Evolutionary conservation across 768 basidiomycete genomes (phyloP).

Genomic region (Tulasnella sp.): DNA sequence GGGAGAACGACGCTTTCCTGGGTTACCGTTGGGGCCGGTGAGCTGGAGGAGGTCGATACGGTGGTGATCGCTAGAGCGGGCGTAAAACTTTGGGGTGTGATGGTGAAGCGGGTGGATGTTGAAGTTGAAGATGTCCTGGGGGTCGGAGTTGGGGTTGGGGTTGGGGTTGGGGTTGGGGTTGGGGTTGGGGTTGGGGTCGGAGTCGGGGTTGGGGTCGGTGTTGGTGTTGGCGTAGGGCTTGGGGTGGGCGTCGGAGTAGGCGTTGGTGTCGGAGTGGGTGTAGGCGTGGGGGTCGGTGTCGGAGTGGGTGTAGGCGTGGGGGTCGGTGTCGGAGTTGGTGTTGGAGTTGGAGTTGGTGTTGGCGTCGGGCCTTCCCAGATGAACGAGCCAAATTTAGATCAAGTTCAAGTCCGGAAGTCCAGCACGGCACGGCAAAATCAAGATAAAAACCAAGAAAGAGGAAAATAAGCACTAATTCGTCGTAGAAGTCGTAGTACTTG

Average conservation of each 20-base stretch:
- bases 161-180: no score
- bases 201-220: not conserved
- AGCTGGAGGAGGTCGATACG: not conserved
- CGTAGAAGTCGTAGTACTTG: not conserved
- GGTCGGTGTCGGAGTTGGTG: not conserved
- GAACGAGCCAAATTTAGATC: not conserved
- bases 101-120: no score
- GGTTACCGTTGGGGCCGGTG: not conserved
- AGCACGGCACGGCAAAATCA: not conserved
- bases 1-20: not conserved
- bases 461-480: not conserved
- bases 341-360: not conserved
- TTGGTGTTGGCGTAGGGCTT: not conserved
- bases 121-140: no score
- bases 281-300: not conserved
- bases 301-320: not conserved
- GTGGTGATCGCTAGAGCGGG: not conserved
- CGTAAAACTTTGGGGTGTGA: not conserved
- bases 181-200: no score
- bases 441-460: not conserved
- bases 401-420: not conserved
- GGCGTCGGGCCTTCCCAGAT: not conserved
- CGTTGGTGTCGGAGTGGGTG: no score
- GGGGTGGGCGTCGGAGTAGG: not conserved
- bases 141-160: no score